These are phyloP conservation scores for Termitomyces sp. DNA, from an alignment of 768 basidiomycete species.

Conservation along the genomic window DNA sequence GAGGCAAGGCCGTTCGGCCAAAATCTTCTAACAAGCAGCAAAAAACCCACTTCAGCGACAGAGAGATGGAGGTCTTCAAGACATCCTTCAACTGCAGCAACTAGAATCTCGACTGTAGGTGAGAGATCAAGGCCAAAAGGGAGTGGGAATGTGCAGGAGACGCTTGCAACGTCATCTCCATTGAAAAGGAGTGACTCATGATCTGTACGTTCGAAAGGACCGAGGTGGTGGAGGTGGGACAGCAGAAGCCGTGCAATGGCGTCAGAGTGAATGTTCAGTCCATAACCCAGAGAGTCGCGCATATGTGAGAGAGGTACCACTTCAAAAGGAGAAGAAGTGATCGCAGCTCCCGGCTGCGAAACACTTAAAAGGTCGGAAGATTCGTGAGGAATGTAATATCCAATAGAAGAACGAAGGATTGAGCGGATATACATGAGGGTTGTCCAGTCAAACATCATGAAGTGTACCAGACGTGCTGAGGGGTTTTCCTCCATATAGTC, in stretches of 20 bases:
- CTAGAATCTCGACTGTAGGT: constrained; percentile 64
- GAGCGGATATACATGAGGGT: constrained; percentile 58
- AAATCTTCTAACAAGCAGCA: constrained; percentile 61
- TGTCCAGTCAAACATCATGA: constrained; percentile 64
- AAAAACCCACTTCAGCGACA: constrained; percentile 67
- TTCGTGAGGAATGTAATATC: constrained; percentile 12
- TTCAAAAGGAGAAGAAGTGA: constrained; percentile 43
- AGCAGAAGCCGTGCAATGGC: constrained; percentile 46
- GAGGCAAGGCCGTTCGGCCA: constrained; percentile 74
- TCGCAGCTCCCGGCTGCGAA: constrained; percentile 20
- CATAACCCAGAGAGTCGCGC: constrained; percentile 50
- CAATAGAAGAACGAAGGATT: constrained; percentile 41
- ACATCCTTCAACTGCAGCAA: constrained; percentile 66
- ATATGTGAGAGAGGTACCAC: constrained; percentile 53
- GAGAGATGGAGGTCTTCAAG: constrained; percentile 66
- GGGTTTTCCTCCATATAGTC: constrained; percentile 52
- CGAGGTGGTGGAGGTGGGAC: constrained; percentile 53
- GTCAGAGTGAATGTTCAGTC: constrained; percentile 53
- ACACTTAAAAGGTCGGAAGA: constrained; percentile 44
- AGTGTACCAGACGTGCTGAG: constrained; percentile 30
- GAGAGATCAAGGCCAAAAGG: constrained; percentile 70
- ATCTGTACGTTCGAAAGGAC: constrained; percentile 52
- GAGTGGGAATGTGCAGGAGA: constrained; percentile 56
- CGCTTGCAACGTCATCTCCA: constrained; percentile 23
- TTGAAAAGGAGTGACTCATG: constrained; percentile 28